phyloP scores from a whole-genome alignment of 306 rosid genomes.

The Prunus mume region DNA sequence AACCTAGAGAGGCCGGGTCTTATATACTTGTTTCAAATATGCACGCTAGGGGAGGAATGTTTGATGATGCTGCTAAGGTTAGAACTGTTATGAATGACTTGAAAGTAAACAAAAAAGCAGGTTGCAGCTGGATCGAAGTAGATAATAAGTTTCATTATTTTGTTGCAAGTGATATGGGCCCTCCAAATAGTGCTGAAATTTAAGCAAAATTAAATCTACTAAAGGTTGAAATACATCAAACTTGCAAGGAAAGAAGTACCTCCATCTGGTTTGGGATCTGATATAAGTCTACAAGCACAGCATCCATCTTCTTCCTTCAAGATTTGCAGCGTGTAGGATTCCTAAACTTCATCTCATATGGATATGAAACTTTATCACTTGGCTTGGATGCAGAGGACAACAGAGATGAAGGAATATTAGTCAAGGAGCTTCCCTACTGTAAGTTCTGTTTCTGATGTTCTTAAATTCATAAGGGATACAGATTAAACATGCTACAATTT shows the following conservation, averaged over 20 bases:
- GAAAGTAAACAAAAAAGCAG: conserved; percentile 47
- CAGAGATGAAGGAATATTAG: neutral
- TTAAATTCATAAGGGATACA: neutral
- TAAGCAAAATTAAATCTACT: conserved; percentile 37
- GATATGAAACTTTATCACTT: neutral
- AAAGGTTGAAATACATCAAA: conserved; percentile 23
- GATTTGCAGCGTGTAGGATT: neutral
- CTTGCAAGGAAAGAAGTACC: neutral
- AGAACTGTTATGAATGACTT: conserved; percentile 50
- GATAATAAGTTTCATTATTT: neutral
- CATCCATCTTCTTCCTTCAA: neutral
- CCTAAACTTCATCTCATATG: neutral
- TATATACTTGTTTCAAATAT: conserved; percentile 50
- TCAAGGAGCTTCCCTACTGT: conserved; percentile 3
- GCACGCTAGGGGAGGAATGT: conserved; percentile 46
- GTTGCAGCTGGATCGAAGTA: conserved; percentile 50
- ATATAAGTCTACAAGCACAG: neutral
- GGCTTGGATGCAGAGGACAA: neutral
- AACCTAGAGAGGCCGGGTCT: conserved; percentile 47
- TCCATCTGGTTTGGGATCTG: neutral
- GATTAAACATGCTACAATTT: neutral
- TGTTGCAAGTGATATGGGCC: too few species aligned
- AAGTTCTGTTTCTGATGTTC: neutral
- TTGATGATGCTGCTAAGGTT: conserved; percentile 49
- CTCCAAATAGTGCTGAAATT: conserved; percentile 31